Evolutionary conservation across 192 early-diverging fungal species (phyloP), one percentile per base, ranked within the genome.

Genomic region (Entomortierella parvispora): DNA sequence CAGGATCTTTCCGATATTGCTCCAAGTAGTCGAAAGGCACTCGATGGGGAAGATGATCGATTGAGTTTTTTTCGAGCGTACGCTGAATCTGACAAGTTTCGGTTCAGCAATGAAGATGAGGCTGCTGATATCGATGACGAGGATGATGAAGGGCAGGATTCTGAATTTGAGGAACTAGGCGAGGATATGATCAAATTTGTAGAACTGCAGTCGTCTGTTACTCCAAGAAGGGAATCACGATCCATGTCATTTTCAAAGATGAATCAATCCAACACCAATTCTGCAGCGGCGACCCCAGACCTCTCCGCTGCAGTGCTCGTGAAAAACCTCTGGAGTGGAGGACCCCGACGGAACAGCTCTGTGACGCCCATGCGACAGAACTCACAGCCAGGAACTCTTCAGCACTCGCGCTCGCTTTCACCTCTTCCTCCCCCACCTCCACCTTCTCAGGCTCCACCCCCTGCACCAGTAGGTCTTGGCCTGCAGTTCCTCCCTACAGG

Each of bases 141-240:
- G 31, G 72, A 67, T 20, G 59, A 67, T 29, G 72, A 76, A 14
- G 65, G 65, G 25, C 59, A 76, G 45, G 72, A 76, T 32, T 76
- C 72, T 12, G 72, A 76, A 45, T 76, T 76, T 49, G 56, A 65
- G 47, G 65, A 77, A 18, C 61, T 77, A 10, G 74, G 74, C 28
- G 74, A 77, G 33, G 74, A 77, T 22, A 77, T 77, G 74, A 77
- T 77, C 54, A 77, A 77, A 32, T 77, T 58, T 52, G 74, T 77
- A 18, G 65, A 77, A 3, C 61, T 77, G 26, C 60, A 77, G 50
- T 45, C 74, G 1, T 68, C 59, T 26, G 48, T 77, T 15, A 55
- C 52, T 0, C 72, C 65, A 28, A 25, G 74, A 11, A 65, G 72
- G 15, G 61, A 76, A 4, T 62, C 72, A 2, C 10, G 65, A 26